Percentiles rank a stretch among this genome's conserved stretches.
Evolutionary conservation across 1,284 basidiomycete species (phyloP).

Genomic region (Tylopilus orsonianus): DNA sequence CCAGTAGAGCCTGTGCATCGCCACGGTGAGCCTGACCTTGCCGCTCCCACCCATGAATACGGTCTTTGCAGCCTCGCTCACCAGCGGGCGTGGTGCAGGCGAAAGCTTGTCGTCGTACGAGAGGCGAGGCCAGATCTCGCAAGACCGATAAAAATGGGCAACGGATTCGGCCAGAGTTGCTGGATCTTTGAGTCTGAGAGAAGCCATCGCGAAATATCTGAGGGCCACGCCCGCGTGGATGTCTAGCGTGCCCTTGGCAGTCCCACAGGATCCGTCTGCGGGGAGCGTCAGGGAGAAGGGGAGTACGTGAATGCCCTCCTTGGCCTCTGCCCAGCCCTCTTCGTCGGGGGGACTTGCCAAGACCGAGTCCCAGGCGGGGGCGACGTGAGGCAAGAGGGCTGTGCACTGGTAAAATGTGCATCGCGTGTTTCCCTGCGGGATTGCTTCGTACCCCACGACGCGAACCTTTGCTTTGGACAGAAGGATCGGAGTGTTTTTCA

Average conservation of each 20-base stretch:
- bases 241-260: conserved; percentile 68
- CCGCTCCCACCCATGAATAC: conserved; percentile 66
- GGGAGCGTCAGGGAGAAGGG: conserved; percentile 83
- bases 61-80: conserved; percentile 57
- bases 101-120: conserved; percentile 67
- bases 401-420: conserved; percentile 88
- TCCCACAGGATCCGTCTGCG: conserved; percentile 54
- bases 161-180: conserved; percentile 67
- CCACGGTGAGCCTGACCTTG: conserved; percentile 72
- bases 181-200: conserved; percentile 66
- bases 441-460: conserved; percentile 85
- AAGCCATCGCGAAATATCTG: conserved; percentile 85
- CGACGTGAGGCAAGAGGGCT: conserved; percentile 57
- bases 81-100: conserved; percentile 60
- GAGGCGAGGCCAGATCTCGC: conserved; percentile 81
- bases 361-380: conserved; percentile 44
- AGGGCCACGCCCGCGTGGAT: conserved; percentile 63
- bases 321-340: conserved; percentile 71
- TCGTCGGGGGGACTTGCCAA: conserved; percentile 57
- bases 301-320: conserved; percentile 70
- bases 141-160: conserved; percentile 89
- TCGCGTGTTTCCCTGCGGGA: conserved; percentile 59
- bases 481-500: conserved; percentile 50
- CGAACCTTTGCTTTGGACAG: conserved; percentile 82
- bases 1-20: conserved; percentile 78